These are phyloP conservation scores for Arabidopsis suecica DNA, from an alignment of 345 rosid genomes.

Conservation along the genomic window DNA sequence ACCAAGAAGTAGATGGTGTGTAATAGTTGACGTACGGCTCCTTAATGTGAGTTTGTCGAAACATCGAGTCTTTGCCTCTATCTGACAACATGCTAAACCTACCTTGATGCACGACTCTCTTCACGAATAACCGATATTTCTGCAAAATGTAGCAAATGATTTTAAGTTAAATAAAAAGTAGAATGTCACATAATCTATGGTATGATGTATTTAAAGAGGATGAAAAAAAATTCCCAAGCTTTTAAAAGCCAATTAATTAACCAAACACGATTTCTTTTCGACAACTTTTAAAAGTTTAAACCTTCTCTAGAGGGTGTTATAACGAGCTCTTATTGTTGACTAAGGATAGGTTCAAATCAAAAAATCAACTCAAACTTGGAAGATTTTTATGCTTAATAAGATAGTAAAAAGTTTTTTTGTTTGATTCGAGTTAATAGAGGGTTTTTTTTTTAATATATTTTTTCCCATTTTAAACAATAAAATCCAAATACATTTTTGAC, in stretches of 20 bases:
- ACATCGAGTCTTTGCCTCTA: conserved; percentile 43
- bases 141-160: conserved; percentile 32
- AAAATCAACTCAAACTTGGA: not conserved
- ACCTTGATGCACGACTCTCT: conserved; percentile 49
- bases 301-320: not conserved
- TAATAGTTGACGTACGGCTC: conserved; percentile 20
- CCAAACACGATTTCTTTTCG: too few species aligned
- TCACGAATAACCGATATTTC: conserved; percentile 76
- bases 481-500: not conserved
- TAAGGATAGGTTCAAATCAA: not conserved
- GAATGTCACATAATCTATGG: conserved; percentile 5
- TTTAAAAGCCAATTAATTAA: too few species aligned
- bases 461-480: not conserved
- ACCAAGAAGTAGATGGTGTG: conserved; percentile 27
- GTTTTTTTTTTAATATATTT: not conserved
- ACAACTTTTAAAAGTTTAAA: too few species aligned
- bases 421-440: not conserved
- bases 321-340: not conserved
- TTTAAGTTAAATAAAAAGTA: conserved; percentile 1
- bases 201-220: not conserved
- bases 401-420: not conserved
- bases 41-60: conserved; percentile 40
- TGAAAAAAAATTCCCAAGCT: too few species aligned
- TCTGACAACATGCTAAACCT: not conserved
- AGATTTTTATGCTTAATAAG: not conserved